Evolutionary conservation across 2,329 filamentous ascomycete species (phyloP).

Genomic region (Neofusicoccum kwambonambiense): DNA sequence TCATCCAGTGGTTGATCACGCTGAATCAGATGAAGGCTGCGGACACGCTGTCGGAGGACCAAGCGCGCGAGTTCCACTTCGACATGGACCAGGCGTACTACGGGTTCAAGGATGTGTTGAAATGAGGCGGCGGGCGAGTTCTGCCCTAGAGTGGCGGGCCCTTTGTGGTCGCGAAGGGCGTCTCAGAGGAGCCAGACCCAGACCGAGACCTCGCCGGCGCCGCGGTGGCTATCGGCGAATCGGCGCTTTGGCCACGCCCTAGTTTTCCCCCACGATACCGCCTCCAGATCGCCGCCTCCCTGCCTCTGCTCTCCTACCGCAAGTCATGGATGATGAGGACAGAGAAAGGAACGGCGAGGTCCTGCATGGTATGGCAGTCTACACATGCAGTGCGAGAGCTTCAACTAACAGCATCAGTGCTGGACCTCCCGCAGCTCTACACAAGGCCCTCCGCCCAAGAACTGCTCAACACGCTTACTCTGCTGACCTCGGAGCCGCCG

Average conservation of each 20-base stretch:
- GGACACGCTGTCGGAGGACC: slow-evolving; percentile 82
- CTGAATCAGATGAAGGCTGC: slow-evolving; percentile 97
- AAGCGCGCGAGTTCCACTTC: slow-evolving; percentile 83
- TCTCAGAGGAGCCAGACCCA: background rate
- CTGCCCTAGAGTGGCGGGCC: background rate
- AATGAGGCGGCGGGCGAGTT: background rate
- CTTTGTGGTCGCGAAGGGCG: background rate
- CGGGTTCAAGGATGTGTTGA: slow-evolving; percentile 81
- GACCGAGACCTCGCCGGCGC: background rate
- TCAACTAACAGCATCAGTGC: slow-evolving; percentile 45
- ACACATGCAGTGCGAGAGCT: background rate
- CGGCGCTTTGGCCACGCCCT: slow-evolving; percentile 13
- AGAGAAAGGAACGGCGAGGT: background rate
- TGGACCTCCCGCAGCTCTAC: slow-evolving; percentile 82
- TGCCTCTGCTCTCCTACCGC: background rate
- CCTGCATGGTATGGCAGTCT: slow-evolving; percentile 14
- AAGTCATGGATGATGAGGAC: slow-evolving; percentile 12
- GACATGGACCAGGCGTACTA: slow-evolving; percentile 94
- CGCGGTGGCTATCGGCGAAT: slow-evolving; percentile 10
- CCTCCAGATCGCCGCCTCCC: slow-evolving; percentile 8
- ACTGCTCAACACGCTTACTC: slow-evolving; percentile 64
- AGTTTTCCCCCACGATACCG: slow-evolving; percentile 10
- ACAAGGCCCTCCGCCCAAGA: slow-evolving; percentile 66
- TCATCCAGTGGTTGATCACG: slow-evolving; percentile 96
- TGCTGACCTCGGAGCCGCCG: slow-evolving; percentile 65